Percentiles rank a stretch among this genome's conserved stretches.
phyloP scores from a whole-genome alignment of 257 asterid genomes.

The Plantago major region DNA sequence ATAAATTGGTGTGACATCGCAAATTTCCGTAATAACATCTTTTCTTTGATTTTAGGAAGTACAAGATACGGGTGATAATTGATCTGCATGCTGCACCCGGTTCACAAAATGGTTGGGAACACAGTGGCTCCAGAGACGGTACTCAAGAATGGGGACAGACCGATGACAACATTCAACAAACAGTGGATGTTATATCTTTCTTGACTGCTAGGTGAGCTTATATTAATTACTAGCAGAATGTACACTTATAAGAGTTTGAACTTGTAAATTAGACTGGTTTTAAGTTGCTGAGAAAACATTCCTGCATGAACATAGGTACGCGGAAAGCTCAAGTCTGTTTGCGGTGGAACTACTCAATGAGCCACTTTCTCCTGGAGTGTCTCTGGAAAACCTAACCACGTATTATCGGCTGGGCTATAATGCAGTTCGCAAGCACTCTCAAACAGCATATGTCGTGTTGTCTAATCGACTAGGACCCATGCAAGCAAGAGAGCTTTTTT shows the following conservation, averaged over 20 bases:
- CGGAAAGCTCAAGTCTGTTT: conserved; percentile 45
- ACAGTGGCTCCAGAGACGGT: conserved; percentile 64
- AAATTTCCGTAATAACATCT: background rate
- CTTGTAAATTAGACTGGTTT: background rate
- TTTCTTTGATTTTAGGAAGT: conserved; percentile 39
- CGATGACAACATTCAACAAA: conserved; percentile 45
- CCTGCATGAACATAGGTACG: conserved; percentile 33
- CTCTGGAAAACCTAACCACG: conserved; percentile 30
- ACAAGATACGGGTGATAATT: conserved; percentile 50
- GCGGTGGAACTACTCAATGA: conserved; percentile 69
- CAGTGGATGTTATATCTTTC: conserved; percentile 45
- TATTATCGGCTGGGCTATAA: conserved; percentile 47
- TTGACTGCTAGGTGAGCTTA: conserved; percentile 38
- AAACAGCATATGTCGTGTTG: conserved; percentile 46
- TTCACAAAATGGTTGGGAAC: conserved; percentile 71
- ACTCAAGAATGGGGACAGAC: conserved; percentile 69
- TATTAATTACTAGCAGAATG: no score
- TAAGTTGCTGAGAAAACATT: background rate
- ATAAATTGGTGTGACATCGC: no score
- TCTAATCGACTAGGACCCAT: conserved; percentile 49
- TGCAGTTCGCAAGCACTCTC: conserved; percentile 47
- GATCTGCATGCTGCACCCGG: conserved; percentile 84
- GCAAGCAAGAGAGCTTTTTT: conserved; percentile 40
- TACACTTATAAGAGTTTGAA: background rate
- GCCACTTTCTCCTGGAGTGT: conserved; percentile 54